Conservation (phyloP, 1,139 yeast genomes). For the Pichia kudriavzevii region DNA sequence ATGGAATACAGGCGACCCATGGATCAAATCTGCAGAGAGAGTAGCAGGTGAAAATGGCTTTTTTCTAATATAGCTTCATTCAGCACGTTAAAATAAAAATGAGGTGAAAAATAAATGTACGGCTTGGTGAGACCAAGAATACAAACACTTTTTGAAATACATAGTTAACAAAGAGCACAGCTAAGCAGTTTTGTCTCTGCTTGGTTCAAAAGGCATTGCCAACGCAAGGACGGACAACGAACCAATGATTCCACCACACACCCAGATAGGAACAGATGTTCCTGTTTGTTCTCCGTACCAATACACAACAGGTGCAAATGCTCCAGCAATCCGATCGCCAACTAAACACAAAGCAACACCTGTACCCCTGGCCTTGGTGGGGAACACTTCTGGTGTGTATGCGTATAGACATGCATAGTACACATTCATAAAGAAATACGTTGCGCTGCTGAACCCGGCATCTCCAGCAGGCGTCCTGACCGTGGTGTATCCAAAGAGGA, state of each 20-base stretch:
- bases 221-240: conserved; percentile 36
- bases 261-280: conserved; percentile 46
- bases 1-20: conserved; percentile 12
- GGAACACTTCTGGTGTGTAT: conserved; percentile 53
- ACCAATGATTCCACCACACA: conserved; percentile 48
- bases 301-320: conserved; percentile 46
- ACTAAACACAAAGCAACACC: conserved; percentile 48
- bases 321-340: conserved; percentile 39
- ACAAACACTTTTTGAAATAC: too few species aligned
- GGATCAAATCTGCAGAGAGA: conserved; percentile 11
- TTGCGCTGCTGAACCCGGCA: conserved; percentile 46
- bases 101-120: too few species aligned
- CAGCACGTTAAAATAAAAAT: background rate
- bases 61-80: conserved; percentile 8
- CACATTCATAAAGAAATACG: conserved; percentile 43
- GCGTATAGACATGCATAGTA: conserved; percentile 52
- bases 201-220: conserved; percentile 43
- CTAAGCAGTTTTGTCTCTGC: conserved; percentile 18
- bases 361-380: conserved; percentile 47
- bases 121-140: too few species aligned
- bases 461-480: conserved; percentile 43
- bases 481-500: conserved; percentile 50
- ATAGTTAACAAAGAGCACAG: too few species aligned
- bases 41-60: conserved; percentile 9
- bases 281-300: conserved; percentile 34